Evolutionary conservation across 345 rosid genomes (phyloP).

Genomic region (Camelina neglecta): DNA sequence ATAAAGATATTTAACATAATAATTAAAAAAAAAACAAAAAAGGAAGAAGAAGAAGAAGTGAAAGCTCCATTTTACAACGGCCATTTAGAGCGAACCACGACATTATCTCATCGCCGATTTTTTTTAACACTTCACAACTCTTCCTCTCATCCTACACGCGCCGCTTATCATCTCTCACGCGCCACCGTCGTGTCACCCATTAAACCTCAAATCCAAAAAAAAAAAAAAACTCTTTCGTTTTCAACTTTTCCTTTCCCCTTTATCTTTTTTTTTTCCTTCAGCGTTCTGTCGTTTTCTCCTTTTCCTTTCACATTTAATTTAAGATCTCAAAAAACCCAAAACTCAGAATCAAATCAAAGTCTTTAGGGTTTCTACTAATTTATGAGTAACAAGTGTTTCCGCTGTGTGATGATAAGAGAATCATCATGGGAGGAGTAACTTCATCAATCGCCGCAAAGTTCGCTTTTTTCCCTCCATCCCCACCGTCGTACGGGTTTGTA

Average conservation of each 20-base stretch:
- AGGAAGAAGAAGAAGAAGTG: background rate
- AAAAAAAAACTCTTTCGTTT: background rate
- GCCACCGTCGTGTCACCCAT: conserved; percentile 23
- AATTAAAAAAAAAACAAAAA: background rate
- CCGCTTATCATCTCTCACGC: conserved; percentile 24
- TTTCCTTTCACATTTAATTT: background rate
- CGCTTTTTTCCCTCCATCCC: conserved; percentile 98
- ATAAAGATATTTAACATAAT: background rate
- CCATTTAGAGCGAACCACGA: conserved; percentile 24
- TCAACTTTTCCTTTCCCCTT: conserved; percentile 20
- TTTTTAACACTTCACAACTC: background rate
- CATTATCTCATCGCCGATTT: background rate
- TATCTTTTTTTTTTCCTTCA: background rate
- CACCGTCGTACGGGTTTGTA: conserved; percentile 72
- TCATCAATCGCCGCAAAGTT: conserved; percentile 97
- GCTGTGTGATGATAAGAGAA: conserved; percentile 34
- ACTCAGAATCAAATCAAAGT: background rate
- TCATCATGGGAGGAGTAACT: conserved; percentile 90
- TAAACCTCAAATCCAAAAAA: conserved; percentile 1
- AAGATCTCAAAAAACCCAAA: conserved; percentile 41
- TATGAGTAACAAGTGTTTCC: conserved; percentile 23
- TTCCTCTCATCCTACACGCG: conserved; percentile 18
- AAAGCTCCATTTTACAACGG: conserved; percentile 26
- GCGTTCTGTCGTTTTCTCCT: conserved; percentile 22
- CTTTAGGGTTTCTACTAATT: conserved; percentile 36